These are phyloP conservation scores for Trypanosomatidae sp. DNA, from an alignment of 208 protist genomes.

Conservation along the genomic window DNA sequence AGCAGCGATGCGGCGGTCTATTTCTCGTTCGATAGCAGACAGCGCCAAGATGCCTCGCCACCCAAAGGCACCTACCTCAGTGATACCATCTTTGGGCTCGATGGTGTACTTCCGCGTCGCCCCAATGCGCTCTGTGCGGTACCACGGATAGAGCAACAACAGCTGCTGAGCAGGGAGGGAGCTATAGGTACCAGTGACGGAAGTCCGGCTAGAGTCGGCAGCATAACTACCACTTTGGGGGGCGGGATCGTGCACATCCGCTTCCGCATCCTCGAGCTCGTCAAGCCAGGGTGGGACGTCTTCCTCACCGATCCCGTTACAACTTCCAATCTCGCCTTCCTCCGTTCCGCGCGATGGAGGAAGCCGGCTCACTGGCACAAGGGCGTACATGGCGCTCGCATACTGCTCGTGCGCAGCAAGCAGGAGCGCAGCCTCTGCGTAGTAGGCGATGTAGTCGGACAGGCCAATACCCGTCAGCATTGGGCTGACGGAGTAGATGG, in stretches of 20 bases:
- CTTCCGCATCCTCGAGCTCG: conserved; percentile 1
- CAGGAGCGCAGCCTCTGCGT: conserved; percentile 44
- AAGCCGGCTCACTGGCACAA: conserved; percentile 26
- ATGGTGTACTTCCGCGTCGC: background rate
- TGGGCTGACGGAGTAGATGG: conserved; percentile 33
- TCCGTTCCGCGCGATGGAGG: background rate
- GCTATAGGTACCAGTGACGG: background rate
- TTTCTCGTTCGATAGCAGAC: background rate
- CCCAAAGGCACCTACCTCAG: background rate
- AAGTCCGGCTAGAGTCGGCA: no score
- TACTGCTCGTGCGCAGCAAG: conserved; percentile 32
- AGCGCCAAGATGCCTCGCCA: conserved; percentile 8
- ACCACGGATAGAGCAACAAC: conserved; percentile 23
- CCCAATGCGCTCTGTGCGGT: conserved; percentile 13
- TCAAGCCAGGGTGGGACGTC: background rate
- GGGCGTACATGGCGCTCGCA: conserved; percentile 35
- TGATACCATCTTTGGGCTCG: background rate
- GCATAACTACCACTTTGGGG: background rate
- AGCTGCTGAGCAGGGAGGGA: background rate
- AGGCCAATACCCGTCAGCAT: conserved; percentile 37
- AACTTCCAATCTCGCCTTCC: background rate
- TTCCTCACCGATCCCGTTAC: background rate
- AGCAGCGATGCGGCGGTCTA: conserved; percentile 4
- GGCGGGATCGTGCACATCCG: background rate
- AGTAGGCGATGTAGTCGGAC: conserved; percentile 47